Percentiles rank a stretch among this genome's conserved stretches.
phyloP scores from a whole-genome alignment of 495 filamentous ascomycete genomes.

The Daldinia bambusicola region DNA sequence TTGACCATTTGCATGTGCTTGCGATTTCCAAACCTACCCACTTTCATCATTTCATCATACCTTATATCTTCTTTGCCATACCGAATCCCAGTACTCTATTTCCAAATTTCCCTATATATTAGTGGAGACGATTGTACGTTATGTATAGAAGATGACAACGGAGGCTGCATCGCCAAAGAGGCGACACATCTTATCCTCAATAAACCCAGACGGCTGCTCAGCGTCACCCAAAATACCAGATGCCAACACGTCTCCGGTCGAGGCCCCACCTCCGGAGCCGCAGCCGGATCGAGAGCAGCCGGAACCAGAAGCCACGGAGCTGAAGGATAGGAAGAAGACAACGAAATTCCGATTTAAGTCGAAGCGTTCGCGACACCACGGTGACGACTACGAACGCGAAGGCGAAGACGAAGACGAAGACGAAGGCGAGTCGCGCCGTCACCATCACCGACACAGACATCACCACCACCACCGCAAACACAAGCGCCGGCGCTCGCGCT shows the following conservation, averaged over 20 bases:
- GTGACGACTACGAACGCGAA: conserved; percentile 30
- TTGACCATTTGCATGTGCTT: neutral
- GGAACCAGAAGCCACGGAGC: conserved; percentile 30
- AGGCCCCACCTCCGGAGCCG: conserved; percentile 33
- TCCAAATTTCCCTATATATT: neutral
- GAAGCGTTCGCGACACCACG: conserved; percentile 37
- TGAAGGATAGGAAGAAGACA: conserved; percentile 41
- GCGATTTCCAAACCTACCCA: neutral
- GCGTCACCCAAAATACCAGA: conserved; percentile 29
- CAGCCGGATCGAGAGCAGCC: conserved; percentile 30
- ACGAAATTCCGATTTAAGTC: conserved; percentile 72
- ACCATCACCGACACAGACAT: conserved; percentile 43
- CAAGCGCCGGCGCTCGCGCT: conserved; percentile 46
- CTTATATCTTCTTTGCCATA: neutral
- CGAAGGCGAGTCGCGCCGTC: conserved; percentile 26
- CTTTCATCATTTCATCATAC: conserved; percentile 3
- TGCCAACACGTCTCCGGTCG: conserved; percentile 6
- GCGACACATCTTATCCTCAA: conserved; percentile 57
- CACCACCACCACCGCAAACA: conserved; percentile 41
- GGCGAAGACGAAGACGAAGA: conserved; percentile 35
- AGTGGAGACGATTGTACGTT: conserved; percentile 5
- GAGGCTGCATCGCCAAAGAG: conserved; percentile 56
- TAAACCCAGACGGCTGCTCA: conserved; percentile 50
- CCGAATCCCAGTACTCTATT: conserved; percentile 3
- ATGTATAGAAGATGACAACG: conserved; percentile 48